Conservation (phyloP, 805 yeast genomes). For the Sungouiozyma intestinalis region DNA sequence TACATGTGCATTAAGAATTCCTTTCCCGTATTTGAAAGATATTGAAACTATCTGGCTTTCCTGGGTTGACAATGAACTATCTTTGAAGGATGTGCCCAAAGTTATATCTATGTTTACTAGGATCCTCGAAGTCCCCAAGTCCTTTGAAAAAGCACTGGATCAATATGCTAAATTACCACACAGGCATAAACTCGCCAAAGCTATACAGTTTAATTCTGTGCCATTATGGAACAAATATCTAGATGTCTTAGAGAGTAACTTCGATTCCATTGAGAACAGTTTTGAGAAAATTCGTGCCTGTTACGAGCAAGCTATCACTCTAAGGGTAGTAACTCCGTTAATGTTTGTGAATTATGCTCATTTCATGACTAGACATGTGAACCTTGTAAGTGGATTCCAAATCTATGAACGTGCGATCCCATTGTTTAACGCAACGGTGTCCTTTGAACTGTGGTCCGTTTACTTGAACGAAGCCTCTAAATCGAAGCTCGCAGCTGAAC, state of each 20-base stretch:
- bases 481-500: constrained; percentile 32
- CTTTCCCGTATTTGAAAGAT: constrained; percentile 52
- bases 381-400: constrained; percentile 32
- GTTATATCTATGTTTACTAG: constrained; percentile 33
- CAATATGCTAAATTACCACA: constrained; percentile 9
- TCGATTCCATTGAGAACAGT: constrained; percentile 9
- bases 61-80: constrained; percentile 66
- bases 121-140: constrained; percentile 34
- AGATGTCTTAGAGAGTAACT: constrained; percentile 51
- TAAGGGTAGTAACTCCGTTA: constrained; percentile 60
- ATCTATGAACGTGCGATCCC: constrained; percentile 61
- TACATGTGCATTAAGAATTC: constrained; percentile 59
- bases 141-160: constrained; percentile 18
- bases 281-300: constrained; percentile 27
- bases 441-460: constrained; percentile 60
- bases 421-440: constrained; percentile 43
- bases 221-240: constrained; percentile 66
- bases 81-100: constrained; percentile 37
- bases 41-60: constrained; percentile 57
- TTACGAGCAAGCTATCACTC: constrained; percentile 44
- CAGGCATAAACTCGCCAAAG: constrained; percentile 38
- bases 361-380: constrained; percentile 40
- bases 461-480: constrained; percentile 43
- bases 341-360: constrained; percentile 57
- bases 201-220: constrained; percentile 47